Evolutionary conservation across 2,329 filamentous ascomycete genomes (phyloP), one percentile per base, ranked within the genome.

Genomic region (Colletotrichum tofieldiae): DNA sequence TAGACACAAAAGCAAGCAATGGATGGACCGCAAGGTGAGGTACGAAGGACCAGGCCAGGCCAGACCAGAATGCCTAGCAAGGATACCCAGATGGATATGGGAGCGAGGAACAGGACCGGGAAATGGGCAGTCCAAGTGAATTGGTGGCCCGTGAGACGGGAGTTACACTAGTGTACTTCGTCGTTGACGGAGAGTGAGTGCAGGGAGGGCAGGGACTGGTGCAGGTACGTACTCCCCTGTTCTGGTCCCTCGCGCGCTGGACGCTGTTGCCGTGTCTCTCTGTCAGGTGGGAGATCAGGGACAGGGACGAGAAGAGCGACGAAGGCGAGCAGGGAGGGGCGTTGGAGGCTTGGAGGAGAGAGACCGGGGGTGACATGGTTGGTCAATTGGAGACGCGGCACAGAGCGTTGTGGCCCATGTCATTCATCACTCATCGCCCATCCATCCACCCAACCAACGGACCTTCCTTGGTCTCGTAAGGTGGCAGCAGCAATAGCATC

Each of bases 241-340:
- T 26, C 41, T 51, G 60, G 56, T 41, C 65, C 59, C 45, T 70
- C 67, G 12, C 60, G 12, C 60, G 16, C 43, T 52, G 64, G 64
- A 43, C 14, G 5, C 47, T 26, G 63, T 35, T 35, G 37, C 26
- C 39, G 14, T 67, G 52, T 59, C 37, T 67, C 49, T 71, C 55
- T 61, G 63, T 55, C 63, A 71, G 64, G 65, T 58, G 52, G 69
- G 43, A 58, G 45, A 52, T 51, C 65, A 45, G 32, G 65, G 69
- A 52, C 69, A 68, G 58, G 56, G 59, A 43, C 14, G 29, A 26
- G n/a, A 11, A 56, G 35, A 56, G 29, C n/a, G 20, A 37, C 35
- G 37, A 26, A 47, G 45, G 45, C 55, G 41, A 61, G 66, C 23
- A 71, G 55, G 54, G 49, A 52, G 51, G 35, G 18, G 49, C 49